Evolutionary conservation across 495 filamentous ascomycete species (phyloP).

Genomic region (Immersiella caudata): DNA sequence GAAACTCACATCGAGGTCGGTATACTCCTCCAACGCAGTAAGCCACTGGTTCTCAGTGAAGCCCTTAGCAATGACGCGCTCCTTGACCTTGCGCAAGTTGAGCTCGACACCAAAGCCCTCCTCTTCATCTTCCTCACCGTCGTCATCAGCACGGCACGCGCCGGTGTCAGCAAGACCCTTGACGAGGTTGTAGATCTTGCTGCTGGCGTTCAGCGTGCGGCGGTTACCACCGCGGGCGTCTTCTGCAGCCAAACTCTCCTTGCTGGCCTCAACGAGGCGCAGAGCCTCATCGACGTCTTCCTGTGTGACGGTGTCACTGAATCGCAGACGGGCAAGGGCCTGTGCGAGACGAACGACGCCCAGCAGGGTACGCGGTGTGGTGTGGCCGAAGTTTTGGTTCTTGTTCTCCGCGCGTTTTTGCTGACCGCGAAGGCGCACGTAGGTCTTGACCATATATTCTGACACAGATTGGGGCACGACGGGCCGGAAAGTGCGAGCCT

Average conservation of each 20-base stretch:
- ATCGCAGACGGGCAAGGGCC: constrained; percentile 90
- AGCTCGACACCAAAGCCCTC: constrained; percentile 65
- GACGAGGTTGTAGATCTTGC: constrained; percentile 92
- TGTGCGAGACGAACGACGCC: constrained; percentile 92
- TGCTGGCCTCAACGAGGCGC: constrained; percentile 86
- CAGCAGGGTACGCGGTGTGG: constrained; percentile 88
- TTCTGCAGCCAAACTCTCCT: constrained; percentile 74
- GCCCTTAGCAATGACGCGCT: constrained; percentile 90
- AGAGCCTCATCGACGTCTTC: constrained; percentile 97
- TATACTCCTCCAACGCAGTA: constrained; percentile 86
- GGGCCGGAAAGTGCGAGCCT: constrained; percentile 85
- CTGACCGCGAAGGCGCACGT: constrained; percentile 86
- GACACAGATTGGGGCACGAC: constrained; percentile 79
- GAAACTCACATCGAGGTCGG: constrained; percentile 77
- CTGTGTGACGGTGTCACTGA: constrained; percentile 76
- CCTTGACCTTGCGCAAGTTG: constrained; percentile 81
- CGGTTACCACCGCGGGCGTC: constrained; percentile 58
- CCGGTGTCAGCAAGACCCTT: constrained; percentile 81
- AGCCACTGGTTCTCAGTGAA: constrained; percentile 93
- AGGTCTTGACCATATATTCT: constrained; percentile 95
- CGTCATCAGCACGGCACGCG: constrained; percentile 67
- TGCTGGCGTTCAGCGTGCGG: constrained; percentile 76
- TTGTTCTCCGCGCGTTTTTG: constrained; percentile 86
- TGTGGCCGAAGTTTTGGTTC: constrained; percentile 89
- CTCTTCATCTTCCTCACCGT: constrained; percentile 44